Conservation (phyloP, 192 early-diverging fungal species). For the Coemansia asiatica region DNA sequence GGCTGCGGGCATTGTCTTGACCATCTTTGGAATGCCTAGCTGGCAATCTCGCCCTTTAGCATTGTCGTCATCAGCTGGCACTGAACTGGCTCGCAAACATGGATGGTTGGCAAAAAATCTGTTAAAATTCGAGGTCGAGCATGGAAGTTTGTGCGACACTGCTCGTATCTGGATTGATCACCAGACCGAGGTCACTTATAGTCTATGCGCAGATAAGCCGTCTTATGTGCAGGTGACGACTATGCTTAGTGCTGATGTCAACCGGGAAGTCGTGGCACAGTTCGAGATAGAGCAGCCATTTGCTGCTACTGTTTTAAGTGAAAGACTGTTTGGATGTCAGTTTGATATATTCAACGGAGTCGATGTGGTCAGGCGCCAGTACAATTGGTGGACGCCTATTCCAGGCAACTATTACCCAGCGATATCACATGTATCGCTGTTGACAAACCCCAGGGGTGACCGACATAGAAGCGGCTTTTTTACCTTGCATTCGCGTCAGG, state of each 20-base stretch:
- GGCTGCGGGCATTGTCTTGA: neutral
- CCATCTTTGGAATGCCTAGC: neutral
- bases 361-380: conserved; percentile 13
- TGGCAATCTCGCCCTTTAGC: conserved; percentile 5
- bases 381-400: conserved; percentile 33
- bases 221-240: conserved; percentile 19
- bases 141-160: conserved; percentile 26
- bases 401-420: conserved; percentile 47
- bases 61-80: conserved; percentile 12
- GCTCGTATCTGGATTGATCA: conserved; percentile 15
- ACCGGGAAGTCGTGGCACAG: conserved; percentile 45
- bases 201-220: conserved; percentile 29
- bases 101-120: neutral
- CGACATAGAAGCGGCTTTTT: conserved; percentile 6
- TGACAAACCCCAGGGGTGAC: conserved; percentile 2
- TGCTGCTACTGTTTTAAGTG: neutral
- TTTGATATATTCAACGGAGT: conserved; percentile 42
- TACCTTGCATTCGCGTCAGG: conserved; percentile 33
- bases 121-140: conserved; percentile 4
- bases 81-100: conserved; percentile 46
- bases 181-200: conserved; percentile 12
- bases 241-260: conserved; percentile 2
- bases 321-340: neutral
- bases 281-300: conserved; percentile 11
- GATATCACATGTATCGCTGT: conserved; percentile 29